These are phyloP conservation scores for Boeremia exigua DNA, from an alignment of 2,329 filamentous ascomycete genomes.

Conservation along the genomic window DNA sequence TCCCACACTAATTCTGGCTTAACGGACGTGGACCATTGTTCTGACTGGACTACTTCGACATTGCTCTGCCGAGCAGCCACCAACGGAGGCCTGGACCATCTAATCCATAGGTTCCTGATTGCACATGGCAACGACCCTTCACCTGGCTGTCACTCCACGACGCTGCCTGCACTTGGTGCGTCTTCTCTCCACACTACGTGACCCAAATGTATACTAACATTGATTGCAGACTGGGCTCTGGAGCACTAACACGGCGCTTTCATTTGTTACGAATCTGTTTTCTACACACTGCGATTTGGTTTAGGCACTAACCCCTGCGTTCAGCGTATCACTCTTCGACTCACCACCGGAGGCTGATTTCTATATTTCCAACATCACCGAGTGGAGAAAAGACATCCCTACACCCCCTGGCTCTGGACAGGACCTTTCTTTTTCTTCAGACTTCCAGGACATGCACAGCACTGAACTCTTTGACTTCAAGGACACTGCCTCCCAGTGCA, in stretches of 20 bases:
- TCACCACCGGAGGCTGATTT: slow-evolving; percentile 42
- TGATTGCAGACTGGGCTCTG: background rate
- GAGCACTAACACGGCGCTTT: slow-evolving; percentile 48
- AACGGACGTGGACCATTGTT: background rate
- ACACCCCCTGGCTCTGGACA: slow-evolving; percentile 40
- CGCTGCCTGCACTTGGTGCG: slow-evolving; percentile 1
- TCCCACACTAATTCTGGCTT: background rate
- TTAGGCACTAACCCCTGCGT: slow-evolving; percentile 45
- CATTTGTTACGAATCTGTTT: slow-evolving; percentile 29
- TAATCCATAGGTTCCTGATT: background rate
- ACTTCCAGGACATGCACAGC: slow-evolving; percentile 44
- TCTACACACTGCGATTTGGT: slow-evolving; percentile 23
- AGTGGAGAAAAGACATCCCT: slow-evolving; percentile 51
- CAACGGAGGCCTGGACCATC: background rate
- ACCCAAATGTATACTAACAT: background rate
- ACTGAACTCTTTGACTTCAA: slow-evolving; percentile 44
- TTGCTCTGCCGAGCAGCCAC: background rate
- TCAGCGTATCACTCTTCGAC: slow-evolving; percentile 50
- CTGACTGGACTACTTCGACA: background rate
- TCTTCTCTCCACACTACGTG: background rate
- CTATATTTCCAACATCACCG: slow-evolving; percentile 48
- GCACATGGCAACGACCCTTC: background rate
- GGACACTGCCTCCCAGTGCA: slow-evolving; percentile 49
- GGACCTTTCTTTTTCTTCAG: slow-evolving; percentile 45
- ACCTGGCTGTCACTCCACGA: background rate